phyloP scores from a whole-genome alignment of 1,284 basidiomycete genomes.

The Cryptococcus sp. region DNA sequence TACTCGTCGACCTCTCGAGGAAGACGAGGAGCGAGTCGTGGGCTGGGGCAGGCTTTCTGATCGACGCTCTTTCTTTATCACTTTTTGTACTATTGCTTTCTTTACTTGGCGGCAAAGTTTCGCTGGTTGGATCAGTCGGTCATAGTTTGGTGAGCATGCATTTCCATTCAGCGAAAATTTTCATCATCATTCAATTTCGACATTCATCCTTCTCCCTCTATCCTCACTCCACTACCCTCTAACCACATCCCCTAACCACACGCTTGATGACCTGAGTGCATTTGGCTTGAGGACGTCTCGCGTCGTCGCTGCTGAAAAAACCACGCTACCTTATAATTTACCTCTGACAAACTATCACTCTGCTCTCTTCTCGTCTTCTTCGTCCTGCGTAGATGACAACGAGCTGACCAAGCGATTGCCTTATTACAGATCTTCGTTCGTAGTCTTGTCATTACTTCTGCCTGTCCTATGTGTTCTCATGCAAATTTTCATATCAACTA shows the following conservation, averaged over 20 bases:
- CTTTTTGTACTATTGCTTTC: slow-evolving; percentile 7
- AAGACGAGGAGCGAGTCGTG: slow-evolving; percentile 33
- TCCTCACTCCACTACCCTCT: slow-evolving; percentile 5
- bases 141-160: slow-evolving; percentile 43
- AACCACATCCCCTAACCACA: not conserved
- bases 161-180: slow-evolving; percentile 18
- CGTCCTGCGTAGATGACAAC: not conserved
- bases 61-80: slow-evolving; percentile 35
- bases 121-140: not conserved
- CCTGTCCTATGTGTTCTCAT: not conserved
- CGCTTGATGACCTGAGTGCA: slow-evolving; percentile 52
- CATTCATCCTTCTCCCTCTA: not conserved
- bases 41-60: slow-evolving; percentile 52
- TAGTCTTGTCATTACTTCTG: not conserved
- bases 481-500: not conserved
- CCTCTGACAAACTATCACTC: slow-evolving; percentile 34
- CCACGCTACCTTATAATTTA: slow-evolving; percentile 51
- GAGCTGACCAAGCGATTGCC: slow-evolving; percentile 2
- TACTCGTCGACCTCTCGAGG: slow-evolving; percentile 26
- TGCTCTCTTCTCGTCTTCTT: slow-evolving; percentile 4
- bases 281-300: slow-evolving; percentile 50
- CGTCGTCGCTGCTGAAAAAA: slow-evolving; percentile 50
- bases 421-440: too few relatives aligned
- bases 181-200: slow-evolving; percentile 2
- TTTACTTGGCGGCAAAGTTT: slow-evolving; percentile 1